Evolutionary conservation across 176 grass and related monocot genomes (phyloP), one percentile per base, ranked within the genome.

Genomic region (Musa troglodytarum): DNA sequence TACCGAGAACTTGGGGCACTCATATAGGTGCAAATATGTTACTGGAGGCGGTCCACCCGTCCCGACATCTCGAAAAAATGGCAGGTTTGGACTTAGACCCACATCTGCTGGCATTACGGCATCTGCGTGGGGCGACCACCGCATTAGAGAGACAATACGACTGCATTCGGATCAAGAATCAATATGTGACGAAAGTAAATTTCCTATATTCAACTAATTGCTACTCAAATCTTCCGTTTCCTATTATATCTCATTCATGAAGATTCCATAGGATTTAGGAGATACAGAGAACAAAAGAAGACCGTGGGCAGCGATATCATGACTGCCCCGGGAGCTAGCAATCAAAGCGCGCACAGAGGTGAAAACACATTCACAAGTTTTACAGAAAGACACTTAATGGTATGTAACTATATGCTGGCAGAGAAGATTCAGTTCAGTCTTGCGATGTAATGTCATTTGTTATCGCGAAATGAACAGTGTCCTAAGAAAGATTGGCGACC

Each of bases 1-100:
- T 87, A 91, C 88, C 76, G 85, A 87, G 68, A 91, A 91, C 22
- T 75, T 81, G 22, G 87, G 52, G 11, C 82, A 85, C 69, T 77
- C 74, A 9, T 82, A 85, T 53, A 91, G 76, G 59, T 85, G 85
- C 21, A 85, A 55, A 22, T 87, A 87, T 65, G 85, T 91, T 52
- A 87, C 79, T 65, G 21, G 58, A 74, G 81, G 81, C 63, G 73
- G 69, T 61, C 79, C 68, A 49, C 23, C 6, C 25, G 68, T 8
- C 6, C 64, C 34, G n/a, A 43, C 50, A 74, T 79, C 24, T 58
- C 51, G 82, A 51, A 91, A 91, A 82, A 67, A 85, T 74, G 73
- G 20, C 82, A 85, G 77, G 49, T 85, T 85, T 63, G 73, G 72
- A 77, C 58, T 75, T 78, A 91, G 28, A 78, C 77, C 43, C 53